phyloP scores from a whole-genome alignment of 768 basidiomycete genomes.

The Pholiota conissans region DNA sequence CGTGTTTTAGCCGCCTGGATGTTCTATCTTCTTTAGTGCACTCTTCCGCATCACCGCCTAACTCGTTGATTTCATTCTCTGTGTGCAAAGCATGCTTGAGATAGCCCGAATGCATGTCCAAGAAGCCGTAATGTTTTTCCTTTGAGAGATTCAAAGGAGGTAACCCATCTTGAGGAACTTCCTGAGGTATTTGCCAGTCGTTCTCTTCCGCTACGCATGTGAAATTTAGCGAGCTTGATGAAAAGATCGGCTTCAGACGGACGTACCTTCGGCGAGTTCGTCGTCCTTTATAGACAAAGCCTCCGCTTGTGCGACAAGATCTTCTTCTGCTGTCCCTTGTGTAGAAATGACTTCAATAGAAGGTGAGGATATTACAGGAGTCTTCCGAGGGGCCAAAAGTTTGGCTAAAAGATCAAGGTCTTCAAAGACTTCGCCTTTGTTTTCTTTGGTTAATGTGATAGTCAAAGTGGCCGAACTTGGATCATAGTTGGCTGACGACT shows the following conservation, averaged over 20 bases:
- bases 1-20: constrained; percentile 52
- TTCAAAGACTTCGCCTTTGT: constrained; percentile 63
- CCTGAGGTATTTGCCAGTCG: constrained; percentile 78
- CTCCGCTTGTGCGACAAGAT: constrained; percentile 43
- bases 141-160: constrained; percentile 38
- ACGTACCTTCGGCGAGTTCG: constrained; percentile 30
- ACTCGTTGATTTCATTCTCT: constrained; percentile 82
- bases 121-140: constrained; percentile 70
- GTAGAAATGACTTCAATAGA: constrained; percentile 61
- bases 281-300: constrained; percentile 54
- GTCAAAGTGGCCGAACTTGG: constrained; percentile 76
- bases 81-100: constrained; percentile 70
- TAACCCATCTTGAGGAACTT: constrained; percentile 40
- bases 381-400: constrained; percentile 66
- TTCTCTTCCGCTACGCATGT: constrained; percentile 61
- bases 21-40: constrained; percentile 52
- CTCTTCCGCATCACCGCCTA: constrained; percentile 66
- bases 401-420: constrained; percentile 81
- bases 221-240: not conserved
- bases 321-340: constrained; percentile 28
- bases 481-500: constrained; percentile 73
- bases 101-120: constrained; percentile 73
- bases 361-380: constrained; percentile 29
- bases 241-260: not conserved
- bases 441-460: constrained; percentile 69